Percentiles rank a stretch among this genome's conserved stretches.
phyloP scores from a whole-genome alignment of 2,329 filamentous ascomycete species.

The Ascochyta pisi region DNA sequence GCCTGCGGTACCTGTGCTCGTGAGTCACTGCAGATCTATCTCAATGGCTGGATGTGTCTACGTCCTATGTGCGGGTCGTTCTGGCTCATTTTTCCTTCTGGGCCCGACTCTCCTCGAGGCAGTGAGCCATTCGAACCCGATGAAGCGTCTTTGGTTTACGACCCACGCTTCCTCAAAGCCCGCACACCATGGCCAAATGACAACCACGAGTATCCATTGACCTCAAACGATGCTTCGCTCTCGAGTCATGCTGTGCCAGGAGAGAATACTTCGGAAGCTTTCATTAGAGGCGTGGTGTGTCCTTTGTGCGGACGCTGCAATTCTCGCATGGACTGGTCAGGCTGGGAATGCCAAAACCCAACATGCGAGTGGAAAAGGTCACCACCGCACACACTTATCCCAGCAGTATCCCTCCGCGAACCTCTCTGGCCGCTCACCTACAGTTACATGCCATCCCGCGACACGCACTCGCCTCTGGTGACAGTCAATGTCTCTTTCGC shows the following conservation, averaged over 20 bases:
- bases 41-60: slow-evolving; percentile 66
- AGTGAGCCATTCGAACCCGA: slow-evolving; percentile 40
- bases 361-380: slow-evolving; percentile 58
- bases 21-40: slow-evolving; percentile 49
- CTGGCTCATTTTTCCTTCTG: slow-evolving; percentile 55
- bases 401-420: slow-evolving; percentile 40
- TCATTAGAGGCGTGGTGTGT: slow-evolving; percentile 71
- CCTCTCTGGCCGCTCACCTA: slow-evolving; percentile 45
- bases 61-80: slow-evolving; percentile 60
- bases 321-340: slow-evolving; percentile 65
- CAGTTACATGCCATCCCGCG: slow-evolving; percentile 41
- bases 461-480: slow-evolving; percentile 41
- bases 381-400: slow-evolving; percentile 40
- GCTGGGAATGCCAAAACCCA: slow-evolving; percentile 65
- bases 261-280: slow-evolving; percentile 59
- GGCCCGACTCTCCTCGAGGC: neutral
- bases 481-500: slow-evolving; percentile 42
- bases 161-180: slow-evolving; percentile 63
- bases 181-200: slow-evolving; percentile 55
- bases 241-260: slow-evolving; percentile 48
- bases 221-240: slow-evolving; percentile 28
- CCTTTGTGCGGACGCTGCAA: slow-evolving; percentile 68
- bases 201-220: slow-evolving; percentile 47
- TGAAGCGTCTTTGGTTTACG: slow-evolving; percentile 57
- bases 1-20: slow-evolving; percentile 47